A percentile compares a stretch with the other conserved stretches of the same genome.
Conservation (phyloP, 371 early-diverging fungal genomes). For the Syncephalastrum sp. region DNA sequence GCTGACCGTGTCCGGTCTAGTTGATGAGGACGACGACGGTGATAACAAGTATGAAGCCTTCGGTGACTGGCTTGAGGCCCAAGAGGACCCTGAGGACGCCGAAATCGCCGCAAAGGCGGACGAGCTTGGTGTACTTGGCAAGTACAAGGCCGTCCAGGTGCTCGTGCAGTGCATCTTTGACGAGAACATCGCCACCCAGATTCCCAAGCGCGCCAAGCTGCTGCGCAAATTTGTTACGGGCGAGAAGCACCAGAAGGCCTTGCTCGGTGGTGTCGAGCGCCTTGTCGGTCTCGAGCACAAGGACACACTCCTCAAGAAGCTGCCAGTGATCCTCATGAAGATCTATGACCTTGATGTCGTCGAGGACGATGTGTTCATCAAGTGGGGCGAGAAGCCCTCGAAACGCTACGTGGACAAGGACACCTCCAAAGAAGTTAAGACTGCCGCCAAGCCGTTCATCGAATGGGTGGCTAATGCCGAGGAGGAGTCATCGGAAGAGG, state of each 20-base stretch:
- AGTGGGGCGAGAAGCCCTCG: constrained; percentile 88
- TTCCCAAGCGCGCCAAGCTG: constrained; percentile 64
- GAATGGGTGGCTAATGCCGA: constrained; percentile 81
- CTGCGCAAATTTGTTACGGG: constrained; percentile 66
- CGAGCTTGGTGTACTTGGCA: constrained; percentile 74
- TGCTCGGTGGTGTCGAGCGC: constrained; percentile 92
- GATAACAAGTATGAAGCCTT: constrained; percentile 72
- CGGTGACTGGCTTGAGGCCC: constrained; percentile 65
- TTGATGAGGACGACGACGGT: constrained; percentile 66
- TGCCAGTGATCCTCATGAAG: constrained; percentile 80
- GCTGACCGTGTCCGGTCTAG: constrained; percentile 58
- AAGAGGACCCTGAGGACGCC: constrained; percentile 53
- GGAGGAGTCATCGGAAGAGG: constrained; percentile 46
- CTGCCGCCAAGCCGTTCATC: constrained; percentile 87
- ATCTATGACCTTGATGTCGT: constrained; percentile 90
- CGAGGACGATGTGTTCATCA: constrained; percentile 86
- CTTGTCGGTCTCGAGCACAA: constrained; percentile 71
- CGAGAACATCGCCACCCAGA: constrained; percentile 60
- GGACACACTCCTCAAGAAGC: constrained; percentile 68
- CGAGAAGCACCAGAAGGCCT: constrained; percentile 86
- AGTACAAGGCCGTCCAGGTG: constrained; percentile 75
- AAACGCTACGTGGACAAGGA: constrained; percentile 88
- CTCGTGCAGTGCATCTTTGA: constrained; percentile 74
- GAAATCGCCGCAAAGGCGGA: constrained; percentile 78
- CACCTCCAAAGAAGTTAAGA: constrained; percentile 74